Evolutionary conservation across 768 basidiomycete genomes (phyloP), one percentile per base, ranked within the genome.

Genomic region (Leucocoprinus leucothites): DNA sequence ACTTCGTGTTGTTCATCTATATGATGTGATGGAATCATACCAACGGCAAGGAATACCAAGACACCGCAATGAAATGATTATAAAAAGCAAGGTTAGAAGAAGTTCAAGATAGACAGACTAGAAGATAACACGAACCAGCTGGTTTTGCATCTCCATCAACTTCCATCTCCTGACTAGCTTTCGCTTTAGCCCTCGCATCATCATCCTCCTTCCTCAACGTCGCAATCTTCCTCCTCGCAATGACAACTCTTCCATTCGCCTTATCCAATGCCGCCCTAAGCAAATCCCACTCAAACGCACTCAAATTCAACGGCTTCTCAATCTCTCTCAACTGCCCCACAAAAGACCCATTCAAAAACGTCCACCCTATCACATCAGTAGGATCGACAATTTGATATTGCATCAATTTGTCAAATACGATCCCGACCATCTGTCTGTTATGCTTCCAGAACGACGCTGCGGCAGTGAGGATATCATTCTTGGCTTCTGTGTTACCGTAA

Each of bases 311-410:
- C 21, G 75, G 70, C 3, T 71, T 72, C 26, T 68, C 71, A 46
- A 71, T 49, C 42, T 73, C 75, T 34, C 69, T 70, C 42, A 73
- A 62, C 21, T 71, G 67, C 24, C 68, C 74, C 44, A 74, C 69
- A 22, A 71, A 72, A 8, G 75, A 75, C 18, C 81, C 80, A 42
- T 82, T 79, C 48, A 73, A 66, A 69, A 98, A 96, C 16, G 87
- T 82, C 89, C 91, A 96, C 3, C 74, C 74, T 51, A 97, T 87
- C 8, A 98, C 88, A 60, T 99, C 95, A 14, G 85, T 84, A 0
- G 95, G 93, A 62, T 98, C 94, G 38, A 98, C 88, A 54, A 98
- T 91, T 66, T 97, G 94, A 71, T 99, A 99, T 67, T 98, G 96
- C 85, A 98, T 90, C 51, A 98, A 75, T 73, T 99, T 99, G 77